Conservation (phyloP, 306 rosid genomes). For the Potentilla sterilis region DNA sequence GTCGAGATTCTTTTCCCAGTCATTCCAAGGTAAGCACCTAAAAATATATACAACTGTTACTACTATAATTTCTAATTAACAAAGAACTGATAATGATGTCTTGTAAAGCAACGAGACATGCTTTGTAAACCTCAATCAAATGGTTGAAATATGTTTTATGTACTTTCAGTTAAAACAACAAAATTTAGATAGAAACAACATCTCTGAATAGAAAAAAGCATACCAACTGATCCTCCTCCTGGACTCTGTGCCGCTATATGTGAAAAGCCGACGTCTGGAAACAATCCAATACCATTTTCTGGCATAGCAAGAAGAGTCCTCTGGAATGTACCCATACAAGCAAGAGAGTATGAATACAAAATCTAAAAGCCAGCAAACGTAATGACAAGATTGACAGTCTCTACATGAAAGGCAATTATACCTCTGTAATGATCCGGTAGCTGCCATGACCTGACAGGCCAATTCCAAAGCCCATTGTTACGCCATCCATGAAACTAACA, state of each 20-base stretch:
- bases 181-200: neutral
- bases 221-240: constrained; percentile 97
- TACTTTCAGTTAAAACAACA: neutral
- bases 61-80: constrained; percentile 1
- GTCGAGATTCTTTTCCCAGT: constrained; percentile 88
- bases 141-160: neutral
- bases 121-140: neutral
- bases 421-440: constrained; percentile 92
- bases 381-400: neutral
- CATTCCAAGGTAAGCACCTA: constrained; percentile 95
- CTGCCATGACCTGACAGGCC: constrained; percentile 96
- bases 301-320: constrained; percentile 98
- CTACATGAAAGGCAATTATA: constrained; percentile 27
- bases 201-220: constrained; percentile 17
- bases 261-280: constrained; percentile 96
- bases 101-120: constrained; percentile 12
- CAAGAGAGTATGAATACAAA: neutral
- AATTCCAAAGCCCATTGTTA: constrained; percentile 97
- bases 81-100: constrained; percentile 4
- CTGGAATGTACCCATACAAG: constrained; percentile 40
- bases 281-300: constrained; percentile 96
- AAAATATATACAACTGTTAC: constrained; percentile 22
- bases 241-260: constrained; percentile 91
- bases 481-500: constrained; percentile 90
- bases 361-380: constrained; percentile 16